These are phyloP conservation scores for Chalaropsis ovoidea DNA, from an alignment of 2,329 filamentous ascomycete species.

Conservation along the genomic window DNA sequence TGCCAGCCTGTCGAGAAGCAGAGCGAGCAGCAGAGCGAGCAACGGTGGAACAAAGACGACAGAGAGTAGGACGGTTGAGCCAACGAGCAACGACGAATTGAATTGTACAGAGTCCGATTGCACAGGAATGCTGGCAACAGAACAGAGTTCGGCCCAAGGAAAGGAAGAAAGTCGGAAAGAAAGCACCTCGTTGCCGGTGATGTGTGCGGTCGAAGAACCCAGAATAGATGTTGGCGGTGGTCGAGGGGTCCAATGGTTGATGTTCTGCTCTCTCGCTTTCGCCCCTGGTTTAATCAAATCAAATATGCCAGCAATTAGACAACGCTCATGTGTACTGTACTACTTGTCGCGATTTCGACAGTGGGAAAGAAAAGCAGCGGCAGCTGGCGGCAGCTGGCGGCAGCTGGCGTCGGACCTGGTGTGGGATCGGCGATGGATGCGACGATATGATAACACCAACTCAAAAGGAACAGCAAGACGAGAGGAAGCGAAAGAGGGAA, in stretches of 20 bases:
- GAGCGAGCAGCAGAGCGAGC: neutral
- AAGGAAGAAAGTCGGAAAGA: constrained; percentile 12
- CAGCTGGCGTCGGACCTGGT: neutral
- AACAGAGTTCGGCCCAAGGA: neutral
- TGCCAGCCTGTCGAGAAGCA: constrained; percentile 14
- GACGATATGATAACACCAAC: constrained; percentile 2
- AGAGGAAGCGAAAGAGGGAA: neutral
- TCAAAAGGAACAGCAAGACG: neutral
- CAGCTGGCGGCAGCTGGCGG: constrained; percentile 1
- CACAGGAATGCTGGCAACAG: neutral
- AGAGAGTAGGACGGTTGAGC: neutral
- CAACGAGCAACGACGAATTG: neutral
- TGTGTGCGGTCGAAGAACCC: constrained; percentile 2
- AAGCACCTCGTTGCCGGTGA: neutral
- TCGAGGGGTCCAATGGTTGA: constrained; percentile 20
- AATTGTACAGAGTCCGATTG: constrained; percentile 1
- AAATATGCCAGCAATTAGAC: constrained; percentile 14
- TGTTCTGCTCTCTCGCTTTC: constrained; percentile 20
- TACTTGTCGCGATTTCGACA: constrained; percentile 13
- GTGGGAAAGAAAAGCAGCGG: neutral
- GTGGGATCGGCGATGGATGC: constrained; percentile 2
- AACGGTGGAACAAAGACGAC: neutral
- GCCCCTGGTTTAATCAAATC: constrained; percentile 22
- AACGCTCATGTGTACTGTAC: constrained; percentile 12
- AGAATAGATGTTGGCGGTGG: constrained; percentile 15